Conservation (phyloP, 768 basidiomycete genomes). For the Antrodiella citrinella region DNA sequence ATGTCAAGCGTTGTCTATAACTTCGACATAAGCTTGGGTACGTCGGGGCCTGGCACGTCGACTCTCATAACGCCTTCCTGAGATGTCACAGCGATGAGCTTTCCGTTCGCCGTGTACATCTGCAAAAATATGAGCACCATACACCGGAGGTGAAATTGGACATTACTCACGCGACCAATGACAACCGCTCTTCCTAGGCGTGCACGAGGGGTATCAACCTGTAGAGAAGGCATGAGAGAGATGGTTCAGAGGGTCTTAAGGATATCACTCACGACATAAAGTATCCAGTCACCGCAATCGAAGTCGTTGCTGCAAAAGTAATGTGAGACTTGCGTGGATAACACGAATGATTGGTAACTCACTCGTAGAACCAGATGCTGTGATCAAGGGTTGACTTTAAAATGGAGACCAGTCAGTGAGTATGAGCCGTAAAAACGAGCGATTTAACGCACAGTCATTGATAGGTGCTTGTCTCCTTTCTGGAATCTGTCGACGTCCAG, state of each 20-base stretch:
- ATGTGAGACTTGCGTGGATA: not conserved
- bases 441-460: slow-evolving; percentile 57
- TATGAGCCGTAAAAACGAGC: not conserved
- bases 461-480: slow-evolving; percentile 40
- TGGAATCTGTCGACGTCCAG: slow-evolving; percentile 36
- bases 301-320: slow-evolving; percentile 49
- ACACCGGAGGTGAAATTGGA: not conserved
- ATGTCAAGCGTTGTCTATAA: too few relatives aligned
- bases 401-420: slow-evolving; percentile 1
- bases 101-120: slow-evolving; percentile 64
- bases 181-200: slow-evolving; percentile 63
- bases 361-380: slow-evolving; percentile 75
- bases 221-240: slow-evolving; percentile 5
- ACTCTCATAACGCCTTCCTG: slow-evolving; percentile 75
- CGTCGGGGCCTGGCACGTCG: slow-evolving; percentile 1
- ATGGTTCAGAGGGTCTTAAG: not conserved
- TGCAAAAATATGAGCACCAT: slow-evolving; percentile 19
- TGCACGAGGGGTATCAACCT: slow-evolving; percentile 39
- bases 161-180: slow-evolving; percentile 55
- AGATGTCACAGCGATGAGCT: slow-evolving; percentile 63
- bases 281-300: slow-evolving; percentile 72
- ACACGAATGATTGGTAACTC: slow-evolving; percentile 23
- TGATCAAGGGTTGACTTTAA: slow-evolving; percentile 68
- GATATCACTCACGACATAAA: slow-evolving; percentile 54
- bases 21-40: too few relatives aligned